Evolutionary conservation across 257 asterid genomes (phyloP), one percentile per base, ranked within the genome.

Genomic region (Phtheirospermum japonicum): DNA sequence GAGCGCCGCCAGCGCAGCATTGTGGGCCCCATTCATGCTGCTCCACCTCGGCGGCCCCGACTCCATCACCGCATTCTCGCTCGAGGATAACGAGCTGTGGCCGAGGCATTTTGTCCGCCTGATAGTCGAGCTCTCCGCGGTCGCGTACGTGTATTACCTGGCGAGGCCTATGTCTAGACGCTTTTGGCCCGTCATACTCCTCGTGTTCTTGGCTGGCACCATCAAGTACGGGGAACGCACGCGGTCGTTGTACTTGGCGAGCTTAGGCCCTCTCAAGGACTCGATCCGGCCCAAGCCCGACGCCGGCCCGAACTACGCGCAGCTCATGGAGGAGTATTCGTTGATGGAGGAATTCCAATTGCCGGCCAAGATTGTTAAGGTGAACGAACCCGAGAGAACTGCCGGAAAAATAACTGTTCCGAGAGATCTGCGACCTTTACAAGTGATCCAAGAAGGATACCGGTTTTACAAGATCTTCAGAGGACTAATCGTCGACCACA

Each of bases 201-300:
- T 61, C 2, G 6, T 73, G 23, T 60, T 56, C 2, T 0, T 63
- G 2, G 65, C 73, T 14, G 82, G 82, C 4, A 4, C 49, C 0
- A 51, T 63, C 58, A 69, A 72, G 66, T 76, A 72, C 13, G 74
- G 59, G 0, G 82, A 77, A 49, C 70, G 78, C 14, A 73, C 78
- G 4, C 3, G 16, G 0, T 20, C 64, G 9, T 32, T 63, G 14
- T 64, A 60, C 36, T 23, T 13, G 4, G 78, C 75, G 4, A 64
- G 78, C 63, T 18, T 63, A 7, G 28, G 33, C 12, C 37, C 32
- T 6, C 65, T 72, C 34, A 53, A 63, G 60, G 56, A 54, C 4
- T 68, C 81, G 0, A 32, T 72, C 51, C 55, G 33, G 1, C 20
- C 55, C 4, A 20, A 43, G 39, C 78, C 77, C 0, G 72, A 76